Evolutionary conservation across 768 basidiomycete species (phyloP).

Genomic region (Termitomyces sp.): DNA sequence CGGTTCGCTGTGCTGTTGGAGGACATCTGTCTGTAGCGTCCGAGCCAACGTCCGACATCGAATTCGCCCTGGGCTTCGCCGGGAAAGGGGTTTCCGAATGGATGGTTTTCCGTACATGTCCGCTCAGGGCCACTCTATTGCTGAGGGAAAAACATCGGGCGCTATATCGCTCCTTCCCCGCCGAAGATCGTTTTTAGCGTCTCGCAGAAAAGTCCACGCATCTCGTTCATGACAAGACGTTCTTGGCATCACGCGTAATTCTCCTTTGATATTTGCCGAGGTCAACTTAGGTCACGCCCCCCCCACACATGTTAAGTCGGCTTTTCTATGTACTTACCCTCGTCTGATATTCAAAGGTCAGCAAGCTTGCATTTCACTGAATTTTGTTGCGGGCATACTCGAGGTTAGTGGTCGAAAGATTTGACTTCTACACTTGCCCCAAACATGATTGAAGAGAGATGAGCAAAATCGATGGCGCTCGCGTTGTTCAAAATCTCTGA

Average conservation of each 20-base stretch:
- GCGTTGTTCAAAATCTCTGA: background rate
- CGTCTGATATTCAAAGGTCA: background rate
- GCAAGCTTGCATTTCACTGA: background rate
- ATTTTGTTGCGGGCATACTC: background rate
- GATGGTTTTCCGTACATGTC: too few relatives aligned
- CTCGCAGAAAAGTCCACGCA: too few relatives aligned
- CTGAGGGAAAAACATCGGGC: background rate
- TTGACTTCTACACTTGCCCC: too few relatives aligned
- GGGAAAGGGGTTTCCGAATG: too few relatives aligned
- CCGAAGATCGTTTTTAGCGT: background rate
- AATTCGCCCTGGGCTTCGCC: too few relatives aligned
- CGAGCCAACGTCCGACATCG: too few relatives aligned
- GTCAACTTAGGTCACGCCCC: background rate
- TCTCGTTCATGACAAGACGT: background rate
- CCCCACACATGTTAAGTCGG: background rate
- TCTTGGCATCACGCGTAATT: constrained; percentile 1
- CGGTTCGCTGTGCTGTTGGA: too few relatives aligned
- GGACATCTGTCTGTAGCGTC: too few relatives aligned
- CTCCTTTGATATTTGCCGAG: background rate
- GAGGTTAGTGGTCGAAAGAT: background rate
- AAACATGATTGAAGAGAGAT: background rate
- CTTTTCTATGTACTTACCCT: background rate
- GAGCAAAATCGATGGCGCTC: too few relatives aligned
- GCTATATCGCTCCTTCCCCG: background rate
- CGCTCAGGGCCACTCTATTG: background rate